phyloP scores from a whole-genome alignment of 164 flowering plant genomes.

The grape (Vitis vinifera) region DNA sequence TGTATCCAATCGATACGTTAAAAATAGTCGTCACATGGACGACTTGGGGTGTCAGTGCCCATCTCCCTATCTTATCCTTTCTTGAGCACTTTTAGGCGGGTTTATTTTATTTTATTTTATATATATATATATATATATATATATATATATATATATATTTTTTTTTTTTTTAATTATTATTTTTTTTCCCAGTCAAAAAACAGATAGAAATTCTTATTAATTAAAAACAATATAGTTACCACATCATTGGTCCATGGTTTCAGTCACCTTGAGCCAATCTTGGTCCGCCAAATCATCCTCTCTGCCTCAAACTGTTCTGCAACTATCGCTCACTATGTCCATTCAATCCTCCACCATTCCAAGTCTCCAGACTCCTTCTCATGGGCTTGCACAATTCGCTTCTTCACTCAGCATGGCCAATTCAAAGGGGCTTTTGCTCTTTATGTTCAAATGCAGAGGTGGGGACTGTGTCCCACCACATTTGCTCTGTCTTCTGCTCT shows the following conservation, averaged over 20 bases:
- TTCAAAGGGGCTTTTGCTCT: constrained; percentile 24
- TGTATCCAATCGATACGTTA: no score
- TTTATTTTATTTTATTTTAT: no score
- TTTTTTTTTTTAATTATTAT: no score
- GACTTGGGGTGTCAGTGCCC: no score
- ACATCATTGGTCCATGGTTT: constrained; percentile 11
- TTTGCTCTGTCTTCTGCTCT: constrained; percentile 37
- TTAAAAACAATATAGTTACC: no score
- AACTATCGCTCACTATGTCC: constrained; percentile 17
- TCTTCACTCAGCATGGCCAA: constrained; percentile 24
- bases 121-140: no score
- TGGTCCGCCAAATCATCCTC: constrained; percentile 24
- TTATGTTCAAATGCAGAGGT: constrained; percentile 25
- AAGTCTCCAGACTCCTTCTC: constrained; percentile 22
- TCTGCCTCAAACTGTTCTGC: constrained; percentile 10
- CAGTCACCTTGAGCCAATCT: constrained; percentile 21
- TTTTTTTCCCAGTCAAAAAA: no score
- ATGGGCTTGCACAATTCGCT: constrained; percentile 29
- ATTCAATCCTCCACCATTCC: constrained; percentile 19
- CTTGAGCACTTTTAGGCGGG: no score
- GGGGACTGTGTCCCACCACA: constrained; percentile 25
- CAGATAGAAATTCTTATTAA: no score
- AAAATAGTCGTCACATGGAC: no score
- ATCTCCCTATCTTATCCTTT: no score
- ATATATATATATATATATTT: no score